These are phyloP conservation scores for Dryas octopetala DNA, from an alignment of 306 rosid species.

Conservation along the genomic window DNA sequence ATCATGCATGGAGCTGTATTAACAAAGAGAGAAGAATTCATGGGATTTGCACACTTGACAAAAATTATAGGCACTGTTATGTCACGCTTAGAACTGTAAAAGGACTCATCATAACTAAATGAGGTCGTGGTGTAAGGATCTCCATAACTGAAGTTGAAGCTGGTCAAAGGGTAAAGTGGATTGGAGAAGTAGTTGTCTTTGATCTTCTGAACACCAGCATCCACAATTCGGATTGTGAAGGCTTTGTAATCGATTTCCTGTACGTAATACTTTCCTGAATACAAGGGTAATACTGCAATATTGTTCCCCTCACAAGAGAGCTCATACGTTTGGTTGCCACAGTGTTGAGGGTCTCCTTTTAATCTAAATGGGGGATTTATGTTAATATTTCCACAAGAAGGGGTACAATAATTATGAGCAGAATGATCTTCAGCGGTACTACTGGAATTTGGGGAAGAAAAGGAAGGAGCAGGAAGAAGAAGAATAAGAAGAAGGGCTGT, in stretches of 20 bases:
- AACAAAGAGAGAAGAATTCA: no score
- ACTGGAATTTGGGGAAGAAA: background rate
- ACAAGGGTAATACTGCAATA: background rate
- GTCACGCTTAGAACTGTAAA: no score
- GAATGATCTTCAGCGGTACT: rapidly evolving
- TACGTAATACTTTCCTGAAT: slow-evolving; percentile 8
- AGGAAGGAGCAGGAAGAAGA: background rate
- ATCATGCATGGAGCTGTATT: no score
- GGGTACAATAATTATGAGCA: background rate
- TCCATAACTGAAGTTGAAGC: background rate
- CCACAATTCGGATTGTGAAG: slow-evolving; percentile 35
- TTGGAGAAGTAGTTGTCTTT: slow-evolving; percentile 3
- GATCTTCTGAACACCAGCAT: background rate
- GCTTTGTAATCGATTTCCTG: slow-evolving; percentile 18
- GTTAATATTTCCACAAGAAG: slow-evolving; percentile 16
- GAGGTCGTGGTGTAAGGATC: background rate
- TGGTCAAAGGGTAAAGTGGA: slow-evolving; percentile 13
- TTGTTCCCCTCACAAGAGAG: slow-evolving; percentile 24
- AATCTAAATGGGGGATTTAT: slow-evolving; percentile 19
- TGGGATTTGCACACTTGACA: no score
- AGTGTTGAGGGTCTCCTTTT: slow-evolving; percentile 10
- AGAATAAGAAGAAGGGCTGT: background rate
- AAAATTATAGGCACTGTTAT: no score
- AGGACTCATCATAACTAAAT: no score
- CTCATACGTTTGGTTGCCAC: slow-evolving; percentile 3